Base-by-base conservation (phyloP, 768 basidiomycete species). In the Kwoniella sp. region DNA sequence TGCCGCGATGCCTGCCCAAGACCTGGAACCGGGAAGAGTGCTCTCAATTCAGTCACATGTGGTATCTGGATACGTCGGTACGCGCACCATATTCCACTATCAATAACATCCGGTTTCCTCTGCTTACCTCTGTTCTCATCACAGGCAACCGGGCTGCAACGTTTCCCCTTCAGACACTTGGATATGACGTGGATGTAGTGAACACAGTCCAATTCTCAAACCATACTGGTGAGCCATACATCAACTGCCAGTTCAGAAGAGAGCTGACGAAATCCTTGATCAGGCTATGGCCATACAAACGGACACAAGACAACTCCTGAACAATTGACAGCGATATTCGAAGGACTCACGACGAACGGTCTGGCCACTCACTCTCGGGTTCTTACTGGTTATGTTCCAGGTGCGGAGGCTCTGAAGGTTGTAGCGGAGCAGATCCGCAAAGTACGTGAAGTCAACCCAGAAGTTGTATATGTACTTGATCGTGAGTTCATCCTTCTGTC, bases 171-270 rank as follows among this genome's bases (percentile, higher is more conserved):
- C 82, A 84, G 62, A 73, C 82, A 65, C 85, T 98, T 49, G 95
- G 92, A 12, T 98, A 89, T 80, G 92, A 99, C 69, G 94, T 98
- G 49, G 96, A 99, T 83, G 92, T 89, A 59, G 85, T 95, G 22
- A 94, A 93, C 75, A 92, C 92, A 0, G 94, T 97, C 37, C 90
- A 96, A 73, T 97, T 90, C 78, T 91, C 91, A 8, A 99, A 98
- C 70, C 95, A 99, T 77, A 85, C 92, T 6, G 93, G 92, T 90
- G 59, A 59, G 83, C 25, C 36, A 6, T 9, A 56, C 13, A 40
- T 24, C 40, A 12, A 46, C 33, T 6, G 33, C 7, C 40, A 55
- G 24, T 26, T 21, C 19, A 21, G 64, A 59, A 33, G 33, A 10
- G 10, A 3, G 40, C 40, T 44, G 17, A 44, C 40, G 40, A 4